phyloP scores from a whole-genome alignment of 202 grass and related monocot species.

The Brachypodium distachyon region DNA sequence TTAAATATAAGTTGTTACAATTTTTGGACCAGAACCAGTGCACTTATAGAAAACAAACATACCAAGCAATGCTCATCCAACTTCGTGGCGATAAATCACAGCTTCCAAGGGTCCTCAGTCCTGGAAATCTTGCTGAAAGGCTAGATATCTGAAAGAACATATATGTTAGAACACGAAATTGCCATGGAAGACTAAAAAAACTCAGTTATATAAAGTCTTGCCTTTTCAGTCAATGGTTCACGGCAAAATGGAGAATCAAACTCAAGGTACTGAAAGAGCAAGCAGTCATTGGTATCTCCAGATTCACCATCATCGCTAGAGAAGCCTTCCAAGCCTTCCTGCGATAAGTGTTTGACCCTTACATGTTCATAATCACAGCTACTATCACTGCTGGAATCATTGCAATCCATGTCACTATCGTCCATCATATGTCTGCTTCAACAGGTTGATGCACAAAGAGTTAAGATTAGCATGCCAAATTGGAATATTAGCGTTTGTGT shows the following conservation, averaged over 20 bases:
- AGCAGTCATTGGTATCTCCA: conserved; percentile 6
- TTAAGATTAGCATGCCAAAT: background rate
- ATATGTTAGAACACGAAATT: background rate
- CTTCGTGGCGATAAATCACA: conserved; percentile 37
- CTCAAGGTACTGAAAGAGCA: conserved; percentile 42
- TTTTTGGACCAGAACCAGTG: background rate
- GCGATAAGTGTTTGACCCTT: conserved; percentile 18
- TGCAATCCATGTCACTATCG: conserved; percentile 24
- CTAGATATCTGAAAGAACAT: conserved; percentile 28
- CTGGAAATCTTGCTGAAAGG: conserved; percentile 35
- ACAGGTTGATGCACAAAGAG: background rate
- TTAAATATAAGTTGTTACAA: background rate
- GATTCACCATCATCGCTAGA: conserved; percentile 43
- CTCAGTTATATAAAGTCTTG: background rate
- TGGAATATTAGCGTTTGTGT: background rate
- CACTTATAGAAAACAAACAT: background rate
- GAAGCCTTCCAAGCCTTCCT: conserved; percentile 33
- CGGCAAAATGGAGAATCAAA: conserved; percentile 32
- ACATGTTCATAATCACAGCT: conserved; percentile 34
- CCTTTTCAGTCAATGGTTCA: conserved; percentile 52
- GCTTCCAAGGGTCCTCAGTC: conserved; percentile 31
- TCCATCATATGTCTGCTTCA: conserved; percentile 23
- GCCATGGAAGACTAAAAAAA: background rate
- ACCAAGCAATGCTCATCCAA: conserved; percentile 56
- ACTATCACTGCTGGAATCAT: conserved; percentile 45